A percentile compares a stretch with the other conserved stretches of the same genome.
phyloP scores from a whole-genome alignment of 257 asterid species.

The Scutellaria minor region DNA sequence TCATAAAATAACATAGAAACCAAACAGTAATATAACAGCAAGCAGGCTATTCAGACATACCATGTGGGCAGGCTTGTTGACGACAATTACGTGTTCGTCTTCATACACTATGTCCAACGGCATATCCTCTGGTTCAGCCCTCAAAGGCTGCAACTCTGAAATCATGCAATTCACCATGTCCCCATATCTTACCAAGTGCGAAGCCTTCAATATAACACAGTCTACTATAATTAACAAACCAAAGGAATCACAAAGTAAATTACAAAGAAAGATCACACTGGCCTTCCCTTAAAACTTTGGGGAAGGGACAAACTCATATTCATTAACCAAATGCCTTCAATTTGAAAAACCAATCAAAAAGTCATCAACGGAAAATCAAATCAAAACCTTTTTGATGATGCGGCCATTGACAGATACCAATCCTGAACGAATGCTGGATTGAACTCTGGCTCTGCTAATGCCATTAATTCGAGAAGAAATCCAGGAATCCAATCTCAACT shows the following conservation, averaged over 20 bases:
- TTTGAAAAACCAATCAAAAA: not conserved
- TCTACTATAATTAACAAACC: conserved; percentile 5
- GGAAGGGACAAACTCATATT: conserved; percentile 1
- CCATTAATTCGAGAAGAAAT: conserved; percentile 80
- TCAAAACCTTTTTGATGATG: conserved; percentile 64
- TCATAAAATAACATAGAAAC: not conserved
- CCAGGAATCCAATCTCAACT: conserved; percentile 86
- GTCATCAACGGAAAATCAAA: not conserved
- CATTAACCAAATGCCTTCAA: conserved; percentile 2
- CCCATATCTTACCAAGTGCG: conserved; percentile 75
- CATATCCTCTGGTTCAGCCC: conserved; percentile 91
- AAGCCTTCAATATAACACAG: conserved; percentile 54
- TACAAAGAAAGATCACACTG: conserved; percentile 16
- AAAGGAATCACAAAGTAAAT: conserved; percentile 6
- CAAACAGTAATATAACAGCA: conserved; percentile 2
- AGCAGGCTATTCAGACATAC: conserved; percentile 43
- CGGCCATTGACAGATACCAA: conserved; percentile 84
- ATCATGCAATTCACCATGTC: conserved; percentile 80
- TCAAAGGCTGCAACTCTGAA: conserved; percentile 80
- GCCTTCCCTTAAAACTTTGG: not conserved
- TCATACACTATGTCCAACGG: conserved; percentile 86
- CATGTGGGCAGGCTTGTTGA: conserved; percentile 96
- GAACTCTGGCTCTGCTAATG: conserved; percentile 94
- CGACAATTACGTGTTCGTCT: conserved; percentile 84
- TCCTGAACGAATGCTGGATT: conserved; percentile 91